Conservation (phyloP, 306 rosid genomes). For the Alnus glutinosa region DNA sequence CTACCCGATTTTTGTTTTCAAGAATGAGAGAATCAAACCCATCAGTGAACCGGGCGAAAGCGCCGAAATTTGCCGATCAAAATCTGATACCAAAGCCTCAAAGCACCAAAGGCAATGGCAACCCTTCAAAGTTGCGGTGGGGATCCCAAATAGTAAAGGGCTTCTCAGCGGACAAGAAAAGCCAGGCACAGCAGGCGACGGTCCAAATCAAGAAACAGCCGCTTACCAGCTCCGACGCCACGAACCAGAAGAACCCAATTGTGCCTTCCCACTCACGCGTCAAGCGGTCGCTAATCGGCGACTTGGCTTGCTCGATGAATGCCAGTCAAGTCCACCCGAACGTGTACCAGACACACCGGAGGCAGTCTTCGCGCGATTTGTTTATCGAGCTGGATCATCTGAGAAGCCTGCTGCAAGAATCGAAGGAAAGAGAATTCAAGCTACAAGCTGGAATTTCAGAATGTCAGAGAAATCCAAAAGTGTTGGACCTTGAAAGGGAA, state of each 20-base stretch:
- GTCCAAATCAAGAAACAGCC: constrained; percentile 53
- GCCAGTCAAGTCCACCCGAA: constrained; percentile 75
- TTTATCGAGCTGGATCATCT: constrained; percentile 86
- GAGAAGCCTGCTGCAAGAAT: constrained; percentile 72
- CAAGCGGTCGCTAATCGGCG: constrained; percentile 80
- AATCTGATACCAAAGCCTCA: constrained; percentile 70
- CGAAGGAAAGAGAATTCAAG: constrained; percentile 79
- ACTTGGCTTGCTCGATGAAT: constrained; percentile 65
- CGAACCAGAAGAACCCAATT: constrained; percentile 48
- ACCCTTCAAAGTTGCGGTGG: constrained; percentile 71
- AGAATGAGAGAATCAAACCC: constrained; percentile 85
- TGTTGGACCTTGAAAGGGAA: constrained; percentile 45
- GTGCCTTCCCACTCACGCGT: constrained; percentile 64
- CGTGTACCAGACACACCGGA: constrained; percentile 57
- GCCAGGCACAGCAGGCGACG: constrained; percentile 35
- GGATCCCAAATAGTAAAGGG: constrained; percentile 93
- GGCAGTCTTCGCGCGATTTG: constrained; percentile 90
- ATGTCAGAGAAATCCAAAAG: constrained; percentile 45
- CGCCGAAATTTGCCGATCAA: constrained; percentile 69
- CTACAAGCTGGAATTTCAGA: constrained; percentile 75
- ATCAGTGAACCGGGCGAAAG: constrained; percentile 59
- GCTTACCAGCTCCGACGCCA: constrained; percentile 39
- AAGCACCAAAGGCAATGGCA: constrained; percentile 43
- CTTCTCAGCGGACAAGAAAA: constrained; percentile 73
- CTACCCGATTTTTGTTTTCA: constrained; percentile 1